A percentile compares a stretch with the other conserved stretches of the same genome.
Conservation (phyloP, 225 moss, liverwort and hornwort species). For the Sphagnum contortum region DNA sequence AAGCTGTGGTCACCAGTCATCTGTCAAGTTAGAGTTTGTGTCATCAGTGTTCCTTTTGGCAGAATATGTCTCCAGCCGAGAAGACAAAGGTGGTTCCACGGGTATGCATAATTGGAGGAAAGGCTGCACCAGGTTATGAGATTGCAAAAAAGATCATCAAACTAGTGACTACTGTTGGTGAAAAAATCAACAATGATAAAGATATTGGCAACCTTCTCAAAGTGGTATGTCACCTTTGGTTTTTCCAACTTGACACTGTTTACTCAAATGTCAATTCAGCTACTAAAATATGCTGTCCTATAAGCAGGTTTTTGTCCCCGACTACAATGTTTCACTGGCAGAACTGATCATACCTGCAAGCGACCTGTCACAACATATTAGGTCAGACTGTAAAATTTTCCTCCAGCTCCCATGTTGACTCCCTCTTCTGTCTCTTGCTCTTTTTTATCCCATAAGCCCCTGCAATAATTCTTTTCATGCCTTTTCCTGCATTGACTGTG, state of each 20-base stretch:
- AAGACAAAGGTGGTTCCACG: constrained; percentile 75
- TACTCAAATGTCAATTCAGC: too few relatives aligned
- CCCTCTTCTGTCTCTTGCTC: too few relatives aligned
- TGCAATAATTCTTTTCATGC: too few relatives aligned
- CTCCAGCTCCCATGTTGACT: neutral
- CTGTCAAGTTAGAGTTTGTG: too few relatives aligned
- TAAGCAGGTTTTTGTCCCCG: constrained; percentile 72
- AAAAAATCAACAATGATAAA: constrained; percentile 61
- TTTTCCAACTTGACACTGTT: too few relatives aligned
- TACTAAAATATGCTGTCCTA: too few relatives aligned
- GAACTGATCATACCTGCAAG: constrained; percentile 85
- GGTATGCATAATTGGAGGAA: constrained; percentile 80
- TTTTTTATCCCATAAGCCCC: too few relatives aligned
- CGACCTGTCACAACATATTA: constrained; percentile 92
- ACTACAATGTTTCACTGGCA: constrained; percentile 89
- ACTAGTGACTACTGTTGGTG: constrained; percentile 65
- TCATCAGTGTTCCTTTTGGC: constrained; percentile 4
- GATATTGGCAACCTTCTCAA: constrained; percentile 78
- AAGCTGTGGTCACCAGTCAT: neutral
- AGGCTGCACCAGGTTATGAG: constrained; percentile 84
- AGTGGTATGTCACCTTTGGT: constrained; percentile 34
- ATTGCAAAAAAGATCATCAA: constrained; percentile 84
- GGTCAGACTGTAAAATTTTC: constrained; percentile 23
- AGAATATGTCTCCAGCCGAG: constrained; percentile 75
- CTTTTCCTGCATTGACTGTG: too few relatives aligned